phyloP scores from a whole-genome alignment of 2,329 filamentous ascomycete genomes.

The Cytospora schulzeri region DNA sequence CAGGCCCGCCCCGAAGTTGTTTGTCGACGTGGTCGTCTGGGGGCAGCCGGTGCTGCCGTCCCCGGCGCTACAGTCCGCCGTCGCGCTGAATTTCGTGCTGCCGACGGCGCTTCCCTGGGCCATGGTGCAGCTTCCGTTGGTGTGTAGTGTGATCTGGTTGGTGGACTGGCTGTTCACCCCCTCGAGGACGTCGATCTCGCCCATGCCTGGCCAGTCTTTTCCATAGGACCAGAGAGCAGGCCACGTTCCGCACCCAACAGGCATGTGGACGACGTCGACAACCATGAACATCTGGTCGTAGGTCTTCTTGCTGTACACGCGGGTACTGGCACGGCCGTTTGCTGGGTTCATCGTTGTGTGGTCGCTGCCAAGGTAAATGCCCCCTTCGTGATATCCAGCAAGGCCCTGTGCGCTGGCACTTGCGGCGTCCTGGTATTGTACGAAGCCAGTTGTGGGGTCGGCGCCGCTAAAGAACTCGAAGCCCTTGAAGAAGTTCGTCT shows the following conservation, averaged over 20 bases:
- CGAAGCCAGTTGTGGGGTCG: conserved; percentile 77
- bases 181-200: conserved; percentile 82
- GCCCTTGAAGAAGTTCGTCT: conserved; percentile 56
- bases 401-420: conserved; percentile 61
- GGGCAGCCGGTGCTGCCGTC: conserved; percentile 60
- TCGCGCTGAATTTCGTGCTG: conserved; percentile 44
- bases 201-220: conserved; percentile 67
- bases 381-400: conserved; percentile 56
- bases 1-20: conserved; percentile 69
- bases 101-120: conserved; percentile 49
- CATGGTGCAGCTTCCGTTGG: conserved; percentile 61
- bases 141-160: conserved; percentile 71
- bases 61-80: conserved; percentile 59
- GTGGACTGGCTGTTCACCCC: conserved; percentile 66
- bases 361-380: conserved; percentile 72
- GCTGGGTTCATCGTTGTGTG: conserved; percentile 55
- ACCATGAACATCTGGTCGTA: conserved; percentile 73
- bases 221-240: conserved; percentile 73
- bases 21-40: conserved; percentile 51
- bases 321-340: conserved; percentile 69
- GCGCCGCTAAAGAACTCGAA: conserved; percentile 57
- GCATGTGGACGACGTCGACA: conserved; percentile 75
- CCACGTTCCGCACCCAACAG: conserved; percentile 75
- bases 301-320: conserved; percentile 65
- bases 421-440: conserved; percentile 65